These are phyloP conservation scores for Berberis thunbergii DNA, from an alignment of 164 flowering plant genomes.

Conservation along the genomic window DNA sequence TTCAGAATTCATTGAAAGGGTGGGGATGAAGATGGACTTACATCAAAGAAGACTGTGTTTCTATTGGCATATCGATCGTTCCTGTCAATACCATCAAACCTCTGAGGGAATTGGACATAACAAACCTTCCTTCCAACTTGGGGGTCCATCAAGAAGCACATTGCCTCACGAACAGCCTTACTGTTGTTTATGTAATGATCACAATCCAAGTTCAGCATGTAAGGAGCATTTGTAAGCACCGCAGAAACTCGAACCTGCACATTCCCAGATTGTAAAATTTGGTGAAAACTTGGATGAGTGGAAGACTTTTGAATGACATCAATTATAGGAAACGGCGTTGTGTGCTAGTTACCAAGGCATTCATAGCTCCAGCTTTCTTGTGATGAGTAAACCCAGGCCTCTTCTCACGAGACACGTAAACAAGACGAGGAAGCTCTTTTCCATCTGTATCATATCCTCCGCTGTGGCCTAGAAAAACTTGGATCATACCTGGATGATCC, in stretches of 20 bases:
- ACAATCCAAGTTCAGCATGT: conserved; percentile 95
- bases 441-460: conserved; percentile 94
- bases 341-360: conserved; percentile 61
- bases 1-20: too few species aligned
- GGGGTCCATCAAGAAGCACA: conserved; percentile 99
- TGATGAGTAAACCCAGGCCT: conserved; percentile 95
- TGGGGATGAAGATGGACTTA: conserved; percentile 27
- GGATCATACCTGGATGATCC: conserved; percentile 99
- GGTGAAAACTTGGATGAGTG: not conserved
- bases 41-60: conserved; percentile 97
- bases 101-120: conserved; percentile 92
- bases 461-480: conserved; percentile 92
- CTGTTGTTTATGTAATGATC: conserved; percentile 94
- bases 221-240: conserved; percentile 95
- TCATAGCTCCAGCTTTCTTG: conserved; percentile 99
- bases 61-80: conserved; percentile 90
- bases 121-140: conserved; percentile 81
- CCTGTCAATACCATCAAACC: conserved; percentile 90
- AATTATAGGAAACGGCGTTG: too few species aligned
- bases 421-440: conserved; percentile 89
- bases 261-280: not conserved
- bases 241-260: conserved; percentile 87
- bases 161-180: conserved; percentile 85
- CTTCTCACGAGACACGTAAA: conserved; percentile 97
- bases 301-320: too few species aligned